Evolutionary conservation across 2,329 filamentous ascomycete species (phyloP), one percentile per base, ranked within the genome.

Genomic region (Lecanicillium sp.): DNA sequence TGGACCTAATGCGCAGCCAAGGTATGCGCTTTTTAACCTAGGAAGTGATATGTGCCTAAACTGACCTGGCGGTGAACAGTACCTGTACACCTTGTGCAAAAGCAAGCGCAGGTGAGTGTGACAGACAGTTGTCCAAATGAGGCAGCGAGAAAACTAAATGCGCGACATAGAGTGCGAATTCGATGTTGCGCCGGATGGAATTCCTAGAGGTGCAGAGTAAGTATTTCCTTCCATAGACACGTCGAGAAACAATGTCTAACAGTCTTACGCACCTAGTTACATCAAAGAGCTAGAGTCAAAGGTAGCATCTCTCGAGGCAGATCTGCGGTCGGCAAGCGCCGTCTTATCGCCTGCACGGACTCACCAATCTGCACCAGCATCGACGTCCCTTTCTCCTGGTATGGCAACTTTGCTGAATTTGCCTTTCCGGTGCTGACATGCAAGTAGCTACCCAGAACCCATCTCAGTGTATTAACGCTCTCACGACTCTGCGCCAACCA

Each of bases 201-300:
- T 41, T 4, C 39, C 39, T 8, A 17, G 39, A 20, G 39, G 39
- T 7, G 39, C 39, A 17, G 39, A 30, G 39, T 41, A 41, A 14
- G 29, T 38, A 17, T 22, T 15, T n/a, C 17, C 19, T 15, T 19
- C 15, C 20, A n/a, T 2, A 17, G 30, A 10, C 5, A 17, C 30
- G n/a, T n/a, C n/a, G n/a, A 33, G 22, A 25, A 11, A 7, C 22
- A 25, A 6, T 7, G 22, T 6, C 22, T 25, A 25, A 25, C 13
- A n/a, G 11, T 33, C 4, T 25, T 20, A 33, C 8, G 4, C 8
- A 9, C 8, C 1, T 11, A 39, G 37, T 9, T 39, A 39, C 12
- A 39, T 39, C n/a, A 37, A 37, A 20, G 35, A 37, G 25, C 8
- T 37, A 17, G 35, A 37, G 25, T 17, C 28, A 9, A 17, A 17